Evolutionary conservation across 257 asterid species (phyloP), one percentile per base, ranked within the genome.

Genomic region (Gardenia jasminoides): DNA sequence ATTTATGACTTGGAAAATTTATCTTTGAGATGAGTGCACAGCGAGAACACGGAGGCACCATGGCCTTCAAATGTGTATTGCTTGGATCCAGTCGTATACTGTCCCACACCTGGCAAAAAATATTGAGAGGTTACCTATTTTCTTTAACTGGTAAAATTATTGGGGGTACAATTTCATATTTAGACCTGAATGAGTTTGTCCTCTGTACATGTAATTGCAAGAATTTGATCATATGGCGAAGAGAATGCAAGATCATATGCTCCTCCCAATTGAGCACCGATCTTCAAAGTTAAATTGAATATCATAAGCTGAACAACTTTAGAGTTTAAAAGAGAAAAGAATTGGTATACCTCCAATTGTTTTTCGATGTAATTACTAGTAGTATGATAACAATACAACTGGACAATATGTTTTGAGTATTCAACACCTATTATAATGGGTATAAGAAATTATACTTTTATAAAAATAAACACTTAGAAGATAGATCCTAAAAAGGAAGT

Each of bases 171-270:
- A 77, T 87, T 43, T 76, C 10, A 26, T 61, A 61, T 20, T 0
- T 20, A 64, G 58, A 92, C 97, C 91, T 90, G 80, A 81, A 92
- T 87, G 84, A 89, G 80, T 81, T 88, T 90, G 88, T 92, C 96
- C 75, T 92, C 92, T 7, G 96, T 96, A 84, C 97, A 91, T 76
- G 94, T 89, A 83, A 92, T 80, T 78, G 86, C 70, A 36, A 90
- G 74, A 73, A 86, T 85, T 78, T 83, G 82, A 70, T 84, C 87
- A 50, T 82, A 2, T 46, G 87, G 89, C 66, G 84, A 86, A 48
- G 92, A 78, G 83, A 93, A 93, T 54, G 91, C 95, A 47, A 93
- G 81, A 83, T 93, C 97, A 82, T 91, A 87, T 50, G 90, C 95
- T 65, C 90, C 76, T 66, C 97, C 95, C 67, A 64, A 69, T 83